phyloP scores from a whole-genome alignment of 2,329 filamentous ascomycete species.

The Stemphylium vesicarium region DNA sequence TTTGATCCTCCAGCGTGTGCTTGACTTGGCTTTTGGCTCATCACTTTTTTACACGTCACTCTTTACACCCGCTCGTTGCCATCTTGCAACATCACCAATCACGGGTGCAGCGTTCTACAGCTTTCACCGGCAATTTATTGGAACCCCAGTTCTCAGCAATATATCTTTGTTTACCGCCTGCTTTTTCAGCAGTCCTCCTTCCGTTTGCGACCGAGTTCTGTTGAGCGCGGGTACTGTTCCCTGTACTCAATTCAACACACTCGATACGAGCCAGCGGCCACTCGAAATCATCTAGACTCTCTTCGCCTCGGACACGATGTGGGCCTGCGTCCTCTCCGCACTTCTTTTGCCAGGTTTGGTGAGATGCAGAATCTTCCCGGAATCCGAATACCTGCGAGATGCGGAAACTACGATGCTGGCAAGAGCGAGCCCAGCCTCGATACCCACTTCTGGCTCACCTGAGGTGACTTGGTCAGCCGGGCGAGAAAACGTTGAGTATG shows the following conservation, averaged over 20 bases:
- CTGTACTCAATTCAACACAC: background rate
- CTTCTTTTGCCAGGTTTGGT: slow-evolving; percentile 1
- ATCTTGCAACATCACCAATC: background rate
- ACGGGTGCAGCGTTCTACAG: background rate
- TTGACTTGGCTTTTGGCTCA: background rate
- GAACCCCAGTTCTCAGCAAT: background rate
- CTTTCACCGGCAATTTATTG: background rate
- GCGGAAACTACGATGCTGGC: background rate
- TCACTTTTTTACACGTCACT: background rate
- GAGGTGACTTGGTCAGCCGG: background rate
- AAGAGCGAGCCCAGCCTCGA: slow-evolving; percentile 11
- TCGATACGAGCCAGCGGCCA: background rate
- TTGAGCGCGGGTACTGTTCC: too few relatives aligned
- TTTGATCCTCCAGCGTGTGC: background rate
- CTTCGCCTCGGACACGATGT: background rate
- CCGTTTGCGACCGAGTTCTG: too few relatives aligned
- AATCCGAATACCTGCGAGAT: background rate
- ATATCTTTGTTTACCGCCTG: background rate
- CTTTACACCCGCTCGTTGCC: background rate
- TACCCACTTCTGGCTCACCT: background rate
- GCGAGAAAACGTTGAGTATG: slow-evolving; percentile 1
- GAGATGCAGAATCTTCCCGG: background rate
- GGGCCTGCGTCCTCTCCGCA: background rate
- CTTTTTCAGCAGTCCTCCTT: background rate
- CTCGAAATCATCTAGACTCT: background rate